phyloP scores from a whole-genome alignment of 2,329 filamentous ascomycete species.

The Apiospora arundinis region DNA sequence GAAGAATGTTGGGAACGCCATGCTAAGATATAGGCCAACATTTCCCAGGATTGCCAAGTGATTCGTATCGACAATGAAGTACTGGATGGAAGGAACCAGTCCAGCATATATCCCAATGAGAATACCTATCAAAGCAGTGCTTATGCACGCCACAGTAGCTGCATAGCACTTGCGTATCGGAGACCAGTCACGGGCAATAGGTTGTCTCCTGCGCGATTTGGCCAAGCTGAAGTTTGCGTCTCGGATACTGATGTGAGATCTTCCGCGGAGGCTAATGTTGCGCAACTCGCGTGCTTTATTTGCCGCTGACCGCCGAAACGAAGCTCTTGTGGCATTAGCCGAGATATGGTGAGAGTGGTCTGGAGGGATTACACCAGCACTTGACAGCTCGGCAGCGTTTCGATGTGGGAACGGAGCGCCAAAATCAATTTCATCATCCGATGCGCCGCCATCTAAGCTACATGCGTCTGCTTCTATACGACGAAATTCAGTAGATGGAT shows the following conservation, averaged over 20 bases:
- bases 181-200: conserved; percentile 77
- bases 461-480: conserved; percentile 33
- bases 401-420: not conserved
- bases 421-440: conserved; percentile 29
- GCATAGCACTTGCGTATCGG: conserved; percentile 70
- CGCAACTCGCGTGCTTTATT: conserved; percentile 33
- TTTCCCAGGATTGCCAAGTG: conserved; percentile 76
- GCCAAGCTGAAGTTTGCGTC: conserved; percentile 58
- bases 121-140: conserved; percentile 73
- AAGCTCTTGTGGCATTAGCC: not conserved
- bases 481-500: conserved; percentile 20
- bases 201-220: conserved; percentile 63
- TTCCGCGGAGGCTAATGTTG: conserved; percentile 52
- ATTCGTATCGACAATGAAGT: conserved; percentile 72
- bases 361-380: conserved; percentile 19
- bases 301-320: conserved; percentile 21
- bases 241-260: conserved; percentile 60
- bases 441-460: conserved; percentile 39
- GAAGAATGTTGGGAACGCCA: conserved; percentile 73
- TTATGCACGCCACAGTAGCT: conserved; percentile 73
- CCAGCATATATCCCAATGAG: conserved; percentile 79
- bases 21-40: conserved; percentile 72
- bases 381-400: conserved; percentile 18
- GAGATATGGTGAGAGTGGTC: not conserved
- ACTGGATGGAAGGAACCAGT: conserved; percentile 80